Evolutionary conservation across 1,139 yeast species (phyloP).

Genomic region (Pichia norvegensis): DNA sequence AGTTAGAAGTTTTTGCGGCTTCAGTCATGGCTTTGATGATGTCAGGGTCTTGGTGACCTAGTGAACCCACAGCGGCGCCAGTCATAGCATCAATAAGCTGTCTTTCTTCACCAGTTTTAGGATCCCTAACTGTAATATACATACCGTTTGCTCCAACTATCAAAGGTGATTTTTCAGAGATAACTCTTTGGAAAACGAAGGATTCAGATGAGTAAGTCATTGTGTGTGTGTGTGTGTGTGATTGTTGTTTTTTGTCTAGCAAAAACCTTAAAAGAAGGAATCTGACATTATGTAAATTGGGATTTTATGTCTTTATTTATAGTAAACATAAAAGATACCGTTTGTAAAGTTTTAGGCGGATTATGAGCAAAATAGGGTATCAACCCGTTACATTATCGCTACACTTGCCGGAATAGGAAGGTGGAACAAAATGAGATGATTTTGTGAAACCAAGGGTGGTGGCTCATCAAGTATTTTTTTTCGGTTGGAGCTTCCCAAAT

Average conservation of each 20-base stretch:
- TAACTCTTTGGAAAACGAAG: conserved; percentile 36
- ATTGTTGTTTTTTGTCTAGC: not conserved
- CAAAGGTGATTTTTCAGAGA: conserved; percentile 35
- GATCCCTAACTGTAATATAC: conserved; percentile 41
- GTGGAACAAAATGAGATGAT: not conserved
- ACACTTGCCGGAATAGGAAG: conserved; percentile 9
- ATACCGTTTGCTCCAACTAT: conserved; percentile 38
- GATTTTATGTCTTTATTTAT: not conserved
- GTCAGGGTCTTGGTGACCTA: conserved; percentile 50
- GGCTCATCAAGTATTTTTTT: not conserved
- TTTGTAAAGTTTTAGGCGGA: no score
- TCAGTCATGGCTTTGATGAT: conserved; percentile 40
- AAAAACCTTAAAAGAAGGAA: not conserved
- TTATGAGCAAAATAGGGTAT: not conserved
- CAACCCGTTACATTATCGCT: not conserved
- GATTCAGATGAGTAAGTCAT: conserved; percentile 22
- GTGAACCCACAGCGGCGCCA: conserved; percentile 61
- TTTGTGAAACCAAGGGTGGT: not conserved
- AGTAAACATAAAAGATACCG: not conserved
- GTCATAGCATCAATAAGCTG: conserved; percentile 46
- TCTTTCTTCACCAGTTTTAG: conserved; percentile 36
- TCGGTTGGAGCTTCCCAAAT: not conserved
- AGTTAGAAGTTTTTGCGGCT: conserved; percentile 39
- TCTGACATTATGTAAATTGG: not conserved
- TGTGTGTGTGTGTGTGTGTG: not conserved